Conservation (phyloP, 345 rosid genomes). For the Corymbia maculata region DNA sequence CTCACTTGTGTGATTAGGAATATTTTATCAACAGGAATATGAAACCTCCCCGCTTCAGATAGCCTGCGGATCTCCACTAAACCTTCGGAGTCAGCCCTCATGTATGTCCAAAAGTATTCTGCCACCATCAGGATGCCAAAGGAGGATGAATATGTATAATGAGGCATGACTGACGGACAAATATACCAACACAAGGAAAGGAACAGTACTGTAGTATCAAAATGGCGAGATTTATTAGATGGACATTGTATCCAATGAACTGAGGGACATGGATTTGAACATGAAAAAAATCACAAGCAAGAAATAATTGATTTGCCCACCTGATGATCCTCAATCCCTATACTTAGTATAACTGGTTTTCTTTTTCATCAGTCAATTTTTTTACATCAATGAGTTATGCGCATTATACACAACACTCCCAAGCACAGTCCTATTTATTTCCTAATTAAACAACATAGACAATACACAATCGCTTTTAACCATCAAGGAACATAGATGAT, state of each 20-base stretch:
- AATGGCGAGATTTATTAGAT: background rate
- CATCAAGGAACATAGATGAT: background rate
- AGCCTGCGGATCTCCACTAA: constrained; percentile 59
- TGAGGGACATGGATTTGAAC: background rate
- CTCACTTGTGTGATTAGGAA: constrained; percentile 61
- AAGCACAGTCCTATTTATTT: background rate
- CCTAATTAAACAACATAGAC: background rate
- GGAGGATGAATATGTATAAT: background rate
- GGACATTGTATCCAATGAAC: background rate
- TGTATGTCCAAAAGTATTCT: constrained; percentile 84
- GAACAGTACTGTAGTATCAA: background rate
- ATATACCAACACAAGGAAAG: background rate
- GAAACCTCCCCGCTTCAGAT: constrained; percentile 67
- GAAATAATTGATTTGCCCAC: background rate
- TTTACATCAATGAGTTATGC: background rate
- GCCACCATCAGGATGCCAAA: constrained; percentile 1
- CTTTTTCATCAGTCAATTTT: background rate
- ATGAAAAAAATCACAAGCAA: background rate
- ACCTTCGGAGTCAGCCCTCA: constrained; percentile 95
- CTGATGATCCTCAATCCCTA: background rate
- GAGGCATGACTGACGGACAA: background rate
- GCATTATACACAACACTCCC: background rate
- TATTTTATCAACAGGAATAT: constrained; percentile 74
- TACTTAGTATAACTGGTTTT: background rate
- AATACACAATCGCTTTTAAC: background rate